phyloP scores from a whole-genome alignment of 176 grass and related monocot species.

The Urochloa ruziziensis region DNA sequence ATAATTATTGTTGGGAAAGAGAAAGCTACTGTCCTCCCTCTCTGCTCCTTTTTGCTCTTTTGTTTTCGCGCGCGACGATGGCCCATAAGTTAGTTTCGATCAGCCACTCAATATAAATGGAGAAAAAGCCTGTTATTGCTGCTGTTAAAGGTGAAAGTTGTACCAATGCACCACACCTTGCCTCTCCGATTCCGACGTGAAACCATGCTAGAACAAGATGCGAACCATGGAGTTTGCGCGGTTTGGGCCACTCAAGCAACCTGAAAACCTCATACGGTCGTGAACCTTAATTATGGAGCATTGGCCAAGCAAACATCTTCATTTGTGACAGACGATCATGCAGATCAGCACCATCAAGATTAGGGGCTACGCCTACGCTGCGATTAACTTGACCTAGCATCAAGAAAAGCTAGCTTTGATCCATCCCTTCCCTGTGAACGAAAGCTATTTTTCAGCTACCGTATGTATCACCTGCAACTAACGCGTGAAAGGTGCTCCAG shows the following conservation, averaged over 20 bases:
- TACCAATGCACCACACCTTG: too few species aligned
- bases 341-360: background rate
- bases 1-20: too few species aligned
- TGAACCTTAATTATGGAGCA: background rate
- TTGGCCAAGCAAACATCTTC: background rate
- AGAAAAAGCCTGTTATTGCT: too few species aligned
- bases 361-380: background rate
- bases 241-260: background rate
- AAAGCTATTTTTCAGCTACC: conserved; percentile 20
- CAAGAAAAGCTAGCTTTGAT: background rate
- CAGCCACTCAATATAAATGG: too few species aligned
- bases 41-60: too few species aligned
- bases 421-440: background rate
- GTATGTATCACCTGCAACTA: conserved; percentile 1
- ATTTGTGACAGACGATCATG: background rate
- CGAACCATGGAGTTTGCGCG: background rate
- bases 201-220: background rate
- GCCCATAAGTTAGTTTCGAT: too few species aligned
- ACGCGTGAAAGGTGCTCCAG: background rate
- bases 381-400: background rate
- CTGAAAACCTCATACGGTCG: too few species aligned
- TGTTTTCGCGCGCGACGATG: too few species aligned
- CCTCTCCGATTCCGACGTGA: background rate
- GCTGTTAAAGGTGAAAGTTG: too few species aligned
- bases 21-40: too few species aligned